phyloP scores from a whole-genome alignment of 805 yeast species.

The Zygotorulaspora florentina region DNA sequence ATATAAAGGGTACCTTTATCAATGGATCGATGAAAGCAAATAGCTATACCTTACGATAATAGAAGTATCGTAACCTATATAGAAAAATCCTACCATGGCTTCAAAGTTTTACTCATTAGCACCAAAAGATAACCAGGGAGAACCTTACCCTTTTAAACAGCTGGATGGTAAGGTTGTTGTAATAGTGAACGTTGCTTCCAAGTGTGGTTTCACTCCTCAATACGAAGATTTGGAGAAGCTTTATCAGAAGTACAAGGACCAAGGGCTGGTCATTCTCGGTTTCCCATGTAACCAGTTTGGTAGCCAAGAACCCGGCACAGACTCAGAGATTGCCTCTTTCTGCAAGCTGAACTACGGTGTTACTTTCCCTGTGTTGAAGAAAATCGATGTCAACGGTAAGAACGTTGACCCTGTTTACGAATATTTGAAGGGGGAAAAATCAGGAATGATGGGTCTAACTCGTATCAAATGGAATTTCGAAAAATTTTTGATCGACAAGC shows the following conservation, averaged over 20 bases:
- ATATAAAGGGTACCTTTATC: too few species aligned
- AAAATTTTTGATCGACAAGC: constrained; percentile 54
- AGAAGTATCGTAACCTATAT: too few species aligned
- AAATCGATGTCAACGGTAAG: constrained; percentile 85
- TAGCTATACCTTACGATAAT: too few species aligned
- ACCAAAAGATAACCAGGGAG: constrained; percentile 56
- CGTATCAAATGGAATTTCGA: constrained; percentile 81
- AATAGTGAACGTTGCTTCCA: constrained; percentile 84
- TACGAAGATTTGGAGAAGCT: constrained; percentile 66
- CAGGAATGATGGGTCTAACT: constrained; percentile 58
- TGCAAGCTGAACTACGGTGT: constrained; percentile 85
- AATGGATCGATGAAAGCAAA: too few species aligned
- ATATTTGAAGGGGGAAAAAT: constrained; percentile 64
- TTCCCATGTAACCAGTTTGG: constrained; percentile 94
- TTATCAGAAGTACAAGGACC: constrained; percentile 57
- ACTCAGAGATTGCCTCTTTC: constrained; percentile 64
- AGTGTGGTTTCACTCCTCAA: constrained; percentile 77
- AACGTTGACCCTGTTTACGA: constrained; percentile 75
- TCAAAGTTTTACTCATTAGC: constrained; percentile 60
- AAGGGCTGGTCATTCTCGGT: constrained; percentile 67
- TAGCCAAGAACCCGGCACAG: constrained; percentile 67
- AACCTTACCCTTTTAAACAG: constrained; percentile 53
- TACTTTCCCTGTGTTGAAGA: constrained; percentile 80
- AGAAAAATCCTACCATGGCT: constrained; percentile 3
- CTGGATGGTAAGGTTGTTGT: constrained; percentile 77